Base-by-base conservation (phyloP, 1,284 basidiomycete species). In the Phylloporus gajari region DNA sequence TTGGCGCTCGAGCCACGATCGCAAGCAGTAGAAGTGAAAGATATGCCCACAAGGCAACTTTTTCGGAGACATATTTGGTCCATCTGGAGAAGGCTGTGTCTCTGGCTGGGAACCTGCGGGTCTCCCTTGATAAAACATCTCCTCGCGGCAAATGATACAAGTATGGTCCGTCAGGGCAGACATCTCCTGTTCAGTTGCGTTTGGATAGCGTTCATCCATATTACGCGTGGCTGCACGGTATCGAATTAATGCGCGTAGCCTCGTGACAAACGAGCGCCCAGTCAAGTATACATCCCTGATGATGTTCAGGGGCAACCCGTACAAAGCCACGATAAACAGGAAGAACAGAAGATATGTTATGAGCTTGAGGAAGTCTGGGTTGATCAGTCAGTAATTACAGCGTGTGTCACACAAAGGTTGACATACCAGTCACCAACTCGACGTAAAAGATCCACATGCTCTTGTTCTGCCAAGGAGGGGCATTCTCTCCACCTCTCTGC, bases 121-220 rank as follows among this genome's bases (percentile, higher is more conserved):
- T 30, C 84, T 82, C 56, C 77, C 82, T 65, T 84, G 84, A 27
- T 87, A 81, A 51, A 90, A 83, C 96, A 99, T 97, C 81, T 99
- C 97, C 84, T 99, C 97, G n/a, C 98, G 90, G 80, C 98, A 99
- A 76, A 99, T 99, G 79, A 99, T 99, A 81, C 98, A 99, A 5
- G 97, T 99, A 70, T 90, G 90, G 84, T 99, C 98, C 66, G 90
- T 93, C 88, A 94, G 91, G 15, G 87, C 85, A 40, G 88, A 84
- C 83, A 99, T 86, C 82, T 99, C 97, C 70, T 92, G 94, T 72
- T 90, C 88, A 2, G 94, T 95, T n/a, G 97, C 97, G 80, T 97
- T 93, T 9, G 97, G 97, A 83, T 99, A 99, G 60, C 95, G 88
- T 75, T 95, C 90, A 79, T 99, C 97, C 97, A 99, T 99, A 82